These are phyloP conservation scores for Thraustochytrium striatum DNA, from an alignment of 352 stramenopile species.

Conservation along the genomic window DNA sequence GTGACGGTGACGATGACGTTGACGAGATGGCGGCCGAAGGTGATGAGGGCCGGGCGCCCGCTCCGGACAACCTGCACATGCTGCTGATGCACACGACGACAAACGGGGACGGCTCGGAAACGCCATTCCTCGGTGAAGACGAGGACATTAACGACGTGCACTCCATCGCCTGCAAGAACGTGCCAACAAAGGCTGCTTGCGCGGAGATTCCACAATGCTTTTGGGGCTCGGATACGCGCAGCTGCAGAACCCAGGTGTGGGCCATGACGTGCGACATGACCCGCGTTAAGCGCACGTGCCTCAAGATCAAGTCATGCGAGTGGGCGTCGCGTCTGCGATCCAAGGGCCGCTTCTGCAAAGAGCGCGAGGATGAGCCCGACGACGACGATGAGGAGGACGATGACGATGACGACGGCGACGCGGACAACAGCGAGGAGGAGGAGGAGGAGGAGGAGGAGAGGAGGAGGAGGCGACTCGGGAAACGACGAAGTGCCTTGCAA, in stretches of 20 bases:
- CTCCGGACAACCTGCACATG: neutral
- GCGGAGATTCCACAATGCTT: constrained; percentile 26
- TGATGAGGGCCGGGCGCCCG: neutral
- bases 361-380: neutral
- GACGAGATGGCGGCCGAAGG: neutral
- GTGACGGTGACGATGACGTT: neutral
- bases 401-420: neutral
- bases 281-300: constrained; percentile 16
- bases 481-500: no score
- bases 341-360: constrained; percentile 8
- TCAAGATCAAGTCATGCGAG: neutral
- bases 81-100: neutral
- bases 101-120: neutral
- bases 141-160: neutral
- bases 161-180: constrained; percentile 28
- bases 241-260: constrained; percentile 31
- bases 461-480: no score
- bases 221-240: constrained; percentile 33
- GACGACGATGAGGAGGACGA: constrained; percentile 6
- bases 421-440: neutral
- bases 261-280: constrained; percentile 41
- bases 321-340: constrained; percentile 11
- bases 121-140: neutral
- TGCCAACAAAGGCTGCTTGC: neutral
- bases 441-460: no score